Conservation (phyloP, 2,329 filamentous ascomycete genomes). For the Xylaria sp. region DNA sequence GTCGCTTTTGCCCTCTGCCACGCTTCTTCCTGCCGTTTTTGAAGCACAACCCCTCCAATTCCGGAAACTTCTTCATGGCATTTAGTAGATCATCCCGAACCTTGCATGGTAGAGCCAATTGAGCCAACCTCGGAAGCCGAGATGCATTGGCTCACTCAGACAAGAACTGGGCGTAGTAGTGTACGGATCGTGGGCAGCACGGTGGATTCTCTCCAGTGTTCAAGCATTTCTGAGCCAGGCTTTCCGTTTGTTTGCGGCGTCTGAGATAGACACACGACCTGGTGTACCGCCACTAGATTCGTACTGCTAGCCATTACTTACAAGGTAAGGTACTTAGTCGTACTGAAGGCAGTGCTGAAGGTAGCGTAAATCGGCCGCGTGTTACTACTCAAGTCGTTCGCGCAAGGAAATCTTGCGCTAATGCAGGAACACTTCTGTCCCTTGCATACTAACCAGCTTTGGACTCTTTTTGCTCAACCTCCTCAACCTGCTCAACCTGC, state of each 20-base stretch:
- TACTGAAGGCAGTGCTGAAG: no score
- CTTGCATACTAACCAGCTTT: conserved; percentile 16
- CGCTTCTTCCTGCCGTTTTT: neutral
- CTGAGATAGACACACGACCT: neutral
- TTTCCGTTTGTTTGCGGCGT: no score
- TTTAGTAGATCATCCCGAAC: no score
- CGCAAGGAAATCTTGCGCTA: conserved; percentile 30
- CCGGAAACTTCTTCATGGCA: neutral
- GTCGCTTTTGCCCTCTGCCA: neutral
- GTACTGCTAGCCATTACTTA: no score
- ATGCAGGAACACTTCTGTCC: conserved; percentile 39
- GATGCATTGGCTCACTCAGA: no score
- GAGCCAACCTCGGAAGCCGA: neutral
- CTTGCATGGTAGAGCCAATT: no score
- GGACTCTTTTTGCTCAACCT: neutral
- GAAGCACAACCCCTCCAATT: neutral
- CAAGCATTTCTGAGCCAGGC: neutral
- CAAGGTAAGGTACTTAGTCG: no score
- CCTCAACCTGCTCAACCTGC: no score
- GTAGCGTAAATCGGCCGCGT: no score
- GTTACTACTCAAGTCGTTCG: no score
- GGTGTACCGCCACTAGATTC: neutral
- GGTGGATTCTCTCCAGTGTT: neutral
- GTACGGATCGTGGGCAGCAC: neutral
- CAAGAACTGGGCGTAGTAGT: neutral